These are phyloP conservation scores for Penicillium sp. DNA, from an alignment of 2,329 filamentous ascomycete species.

Conservation along the genomic window DNA sequence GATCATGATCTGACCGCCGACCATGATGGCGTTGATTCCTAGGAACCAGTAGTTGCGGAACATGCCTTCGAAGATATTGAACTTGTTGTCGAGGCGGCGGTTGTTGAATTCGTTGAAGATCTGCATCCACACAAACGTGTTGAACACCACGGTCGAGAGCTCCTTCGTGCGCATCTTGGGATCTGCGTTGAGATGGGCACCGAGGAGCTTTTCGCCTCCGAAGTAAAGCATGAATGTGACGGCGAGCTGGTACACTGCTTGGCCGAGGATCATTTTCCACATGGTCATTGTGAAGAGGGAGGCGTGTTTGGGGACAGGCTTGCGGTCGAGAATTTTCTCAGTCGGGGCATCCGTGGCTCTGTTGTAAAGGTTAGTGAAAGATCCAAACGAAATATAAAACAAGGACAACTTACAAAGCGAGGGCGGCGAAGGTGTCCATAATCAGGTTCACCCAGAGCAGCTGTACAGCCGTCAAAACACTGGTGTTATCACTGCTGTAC, in stretches of 20 bases:
- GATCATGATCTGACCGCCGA: constrained; percentile 85
- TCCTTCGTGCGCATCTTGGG: constrained; percentile 41
- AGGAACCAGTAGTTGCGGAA: constrained; percentile 85
- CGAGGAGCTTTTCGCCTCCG: constrained; percentile 61
- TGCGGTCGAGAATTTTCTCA: constrained; percentile 74
- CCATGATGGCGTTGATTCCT: constrained; percentile 79
- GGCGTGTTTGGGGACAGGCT: constrained; percentile 71
- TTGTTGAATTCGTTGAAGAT: constrained; percentile 99
- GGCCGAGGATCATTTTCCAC: constrained; percentile 99
- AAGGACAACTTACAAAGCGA: constrained; percentile 59
- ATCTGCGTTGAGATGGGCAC: constrained; percentile 52
- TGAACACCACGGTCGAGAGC: constrained; percentile 84
- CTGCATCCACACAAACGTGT: constrained; percentile 99
- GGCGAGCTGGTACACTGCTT: constrained; percentile 81
- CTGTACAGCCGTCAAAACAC: constrained; percentile 84
- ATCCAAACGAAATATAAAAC: background rate
- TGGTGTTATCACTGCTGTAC: constrained; percentile 63
- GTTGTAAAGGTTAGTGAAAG: constrained; percentile 8
- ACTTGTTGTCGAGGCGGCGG: constrained; percentile 86
- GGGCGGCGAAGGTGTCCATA: constrained; percentile 91
- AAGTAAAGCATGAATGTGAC: constrained; percentile 82
- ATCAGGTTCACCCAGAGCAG: constrained; percentile 96
- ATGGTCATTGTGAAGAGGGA: constrained; percentile 82
- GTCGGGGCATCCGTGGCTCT: constrained; percentile 82
- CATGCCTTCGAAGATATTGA: constrained; percentile 93